Evolutionary conservation across 345 rosid genomes (phyloP).

Genomic region (Xanthoceras sorbifolium): DNA sequence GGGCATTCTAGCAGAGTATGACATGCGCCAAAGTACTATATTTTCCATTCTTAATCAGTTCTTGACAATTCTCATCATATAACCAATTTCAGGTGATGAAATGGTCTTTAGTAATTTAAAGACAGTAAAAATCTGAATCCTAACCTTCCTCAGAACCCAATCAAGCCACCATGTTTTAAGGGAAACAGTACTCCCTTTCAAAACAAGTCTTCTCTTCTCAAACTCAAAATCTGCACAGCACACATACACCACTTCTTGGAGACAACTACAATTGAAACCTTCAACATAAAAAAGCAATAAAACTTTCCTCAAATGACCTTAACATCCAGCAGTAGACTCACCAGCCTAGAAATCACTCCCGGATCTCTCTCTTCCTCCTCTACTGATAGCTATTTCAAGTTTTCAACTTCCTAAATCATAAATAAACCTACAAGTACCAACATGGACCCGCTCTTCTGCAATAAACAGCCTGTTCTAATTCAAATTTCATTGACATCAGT

Average conservation of each 20-base stretch:
- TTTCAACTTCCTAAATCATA: neutral
- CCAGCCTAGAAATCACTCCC: neutral
- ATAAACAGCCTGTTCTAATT: neutral
- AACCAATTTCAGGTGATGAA: neutral
- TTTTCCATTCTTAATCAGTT: neutral
- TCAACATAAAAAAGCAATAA: neutral
- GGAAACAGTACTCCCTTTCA: neutral
- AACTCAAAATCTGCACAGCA: neutral
- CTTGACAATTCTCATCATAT: neutral
- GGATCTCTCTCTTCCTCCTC: neutral
- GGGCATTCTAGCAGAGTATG: conserved; percentile 1
- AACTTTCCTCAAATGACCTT: neutral
- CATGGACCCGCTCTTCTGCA: neutral
- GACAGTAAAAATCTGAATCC: neutral
- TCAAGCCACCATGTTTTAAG: neutral
- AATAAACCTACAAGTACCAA: neutral
- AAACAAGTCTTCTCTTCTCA: neutral
- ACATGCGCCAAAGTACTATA: neutral
- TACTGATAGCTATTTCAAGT: neutral
- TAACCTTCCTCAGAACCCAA: neutral
- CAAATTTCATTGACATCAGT: neutral
- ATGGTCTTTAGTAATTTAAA: neutral
- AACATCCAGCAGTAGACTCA: neutral
- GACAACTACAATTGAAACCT: neutral
- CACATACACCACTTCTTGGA: neutral